Conservation (phyloP, 139 green algal species). For the Chlorella sp. region DNA sequence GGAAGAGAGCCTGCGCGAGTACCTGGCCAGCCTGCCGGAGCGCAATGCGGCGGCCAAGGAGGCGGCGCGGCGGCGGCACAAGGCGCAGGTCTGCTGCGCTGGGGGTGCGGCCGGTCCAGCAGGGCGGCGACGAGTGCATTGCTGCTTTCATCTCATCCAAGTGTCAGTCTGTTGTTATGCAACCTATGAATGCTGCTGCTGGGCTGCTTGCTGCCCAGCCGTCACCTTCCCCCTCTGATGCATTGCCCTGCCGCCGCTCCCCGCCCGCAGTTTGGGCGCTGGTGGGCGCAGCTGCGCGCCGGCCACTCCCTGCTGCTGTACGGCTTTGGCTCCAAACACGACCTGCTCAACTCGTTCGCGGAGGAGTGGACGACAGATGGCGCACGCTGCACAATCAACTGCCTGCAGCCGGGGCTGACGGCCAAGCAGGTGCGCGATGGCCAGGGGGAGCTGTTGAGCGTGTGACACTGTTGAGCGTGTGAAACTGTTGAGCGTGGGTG, state of each 20-base stretch:
- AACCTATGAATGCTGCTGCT: too few relatives aligned
- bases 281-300: constrained; percentile 9
- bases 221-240: too few relatives aligned
- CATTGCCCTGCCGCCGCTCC: too few relatives aligned
- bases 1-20: constrained; percentile 13
- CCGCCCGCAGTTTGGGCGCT: constrained; percentile 13
- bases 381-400: constrained; percentile 66
- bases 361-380: constrained; percentile 8
- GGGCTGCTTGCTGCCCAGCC: too few relatives aligned
- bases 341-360: constrained; percentile 79
- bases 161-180: too few relatives aligned
- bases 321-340: constrained; percentile 85
- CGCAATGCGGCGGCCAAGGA: constrained; percentile 38
- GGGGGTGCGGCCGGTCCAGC: too few relatives aligned
- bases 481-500: too few relatives aligned
- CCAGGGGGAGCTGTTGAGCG: too few relatives aligned
- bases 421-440: constrained; percentile 54
- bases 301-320: constrained; percentile 87
- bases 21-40: constrained; percentile 14
- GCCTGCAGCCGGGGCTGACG: constrained; percentile 57
- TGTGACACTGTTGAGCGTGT: too few relatives aligned
- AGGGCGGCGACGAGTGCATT: too few relatives aligned
- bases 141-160: too few relatives aligned
- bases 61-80: background rate
- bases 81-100: background rate